These are phyloP conservation scores for Colletotrichum cereale DNA, from an alignment of 2,329 filamentous ascomycete genomes.

Conservation along the genomic window DNA sequence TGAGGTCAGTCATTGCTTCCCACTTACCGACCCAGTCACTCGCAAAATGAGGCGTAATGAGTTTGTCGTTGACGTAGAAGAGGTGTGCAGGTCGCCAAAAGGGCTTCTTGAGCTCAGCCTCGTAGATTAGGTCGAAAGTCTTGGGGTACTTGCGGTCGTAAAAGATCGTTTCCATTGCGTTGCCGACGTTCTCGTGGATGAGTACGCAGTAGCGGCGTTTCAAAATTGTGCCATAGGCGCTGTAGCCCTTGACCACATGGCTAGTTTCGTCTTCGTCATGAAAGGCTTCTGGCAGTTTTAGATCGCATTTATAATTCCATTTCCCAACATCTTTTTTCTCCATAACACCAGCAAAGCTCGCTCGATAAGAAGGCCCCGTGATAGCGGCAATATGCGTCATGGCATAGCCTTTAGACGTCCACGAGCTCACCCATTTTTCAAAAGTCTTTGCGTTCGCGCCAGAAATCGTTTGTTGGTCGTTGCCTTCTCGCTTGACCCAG, in stretches of 20 bases:
- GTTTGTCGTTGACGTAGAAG: constrained; percentile 33
- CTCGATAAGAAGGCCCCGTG: constrained; percentile 27
- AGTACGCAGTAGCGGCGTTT: constrained; percentile 37
- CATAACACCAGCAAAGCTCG: constrained; percentile 40
- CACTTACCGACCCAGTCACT: constrained; percentile 38
- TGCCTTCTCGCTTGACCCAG: constrained; percentile 27
- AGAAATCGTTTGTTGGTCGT: constrained; percentile 26
- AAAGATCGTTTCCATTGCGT: constrained; percentile 30
- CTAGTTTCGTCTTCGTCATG: constrained; percentile 4
- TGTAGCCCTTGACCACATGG: constrained; percentile 25
- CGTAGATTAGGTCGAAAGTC: constrained; percentile 30
- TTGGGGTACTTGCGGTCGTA: constrained; percentile 11
- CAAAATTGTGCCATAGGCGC: constrained; percentile 33
- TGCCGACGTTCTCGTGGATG: constrained; percentile 34
- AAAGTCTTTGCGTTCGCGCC: constrained; percentile 33
- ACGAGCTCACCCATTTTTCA: constrained; percentile 31
- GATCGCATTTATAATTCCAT: constrained; percentile 37
- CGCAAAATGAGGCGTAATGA: constrained; percentile 37
- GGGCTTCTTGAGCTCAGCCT: constrained; percentile 30
- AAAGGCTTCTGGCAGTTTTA: constrained; percentile 13
- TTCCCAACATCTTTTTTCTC: constrained; percentile 33
- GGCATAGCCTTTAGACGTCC: constrained; percentile 36
- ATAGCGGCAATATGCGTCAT: constrained; percentile 37
- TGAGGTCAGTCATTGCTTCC: constrained; percentile 29
- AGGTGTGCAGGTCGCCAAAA: constrained; percentile 40